Evolutionary conservation across 75 land plant genomes (phyloP).

Genomic region (Pinus taeda): DNA sequence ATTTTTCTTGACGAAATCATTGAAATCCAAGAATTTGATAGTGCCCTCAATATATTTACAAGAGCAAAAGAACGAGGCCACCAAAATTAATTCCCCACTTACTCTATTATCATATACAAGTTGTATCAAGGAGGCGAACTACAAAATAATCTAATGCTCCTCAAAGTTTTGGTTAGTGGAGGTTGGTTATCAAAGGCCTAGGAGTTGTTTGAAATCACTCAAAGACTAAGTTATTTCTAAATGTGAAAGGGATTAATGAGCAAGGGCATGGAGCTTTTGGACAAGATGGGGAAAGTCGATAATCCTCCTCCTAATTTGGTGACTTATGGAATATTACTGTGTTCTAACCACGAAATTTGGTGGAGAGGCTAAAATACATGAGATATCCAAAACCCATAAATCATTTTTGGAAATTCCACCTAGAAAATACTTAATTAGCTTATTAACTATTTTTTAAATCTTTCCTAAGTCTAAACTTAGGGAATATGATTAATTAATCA

Average conservation of each 20-base stretch:
- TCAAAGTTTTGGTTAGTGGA: conserved; percentile 57
- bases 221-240: conserved; percentile 42
- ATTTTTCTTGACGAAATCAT: conserved; percentile 11
- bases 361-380: no score
- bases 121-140: conserved; percentile 35
- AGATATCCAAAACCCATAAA: no score
- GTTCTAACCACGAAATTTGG: no score
- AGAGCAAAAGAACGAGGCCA: conserved; percentile 10
- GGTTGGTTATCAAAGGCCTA: neutral
- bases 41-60: conserved; percentile 20
- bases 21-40: conserved; percentile 8
- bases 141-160: conserved; percentile 40
- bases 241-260: conserved; percentile 47
- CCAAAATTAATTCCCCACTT: conserved; percentile 50
- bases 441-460: no score
- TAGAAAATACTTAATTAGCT: no score
- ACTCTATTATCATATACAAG: conserved; percentile 56
- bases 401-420: no score
- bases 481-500: no score
- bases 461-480: no score
- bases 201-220: conserved; percentile 22
- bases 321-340: conserved; percentile 62
- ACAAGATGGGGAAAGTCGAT: conserved; percentile 48
- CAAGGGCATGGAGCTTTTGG: conserved; percentile 41
- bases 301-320: conserved; percentile 53